Base-by-base conservation (phyloP, 2,329 filamentous ascomycete genomes). In the Periconia digitata region DNA sequence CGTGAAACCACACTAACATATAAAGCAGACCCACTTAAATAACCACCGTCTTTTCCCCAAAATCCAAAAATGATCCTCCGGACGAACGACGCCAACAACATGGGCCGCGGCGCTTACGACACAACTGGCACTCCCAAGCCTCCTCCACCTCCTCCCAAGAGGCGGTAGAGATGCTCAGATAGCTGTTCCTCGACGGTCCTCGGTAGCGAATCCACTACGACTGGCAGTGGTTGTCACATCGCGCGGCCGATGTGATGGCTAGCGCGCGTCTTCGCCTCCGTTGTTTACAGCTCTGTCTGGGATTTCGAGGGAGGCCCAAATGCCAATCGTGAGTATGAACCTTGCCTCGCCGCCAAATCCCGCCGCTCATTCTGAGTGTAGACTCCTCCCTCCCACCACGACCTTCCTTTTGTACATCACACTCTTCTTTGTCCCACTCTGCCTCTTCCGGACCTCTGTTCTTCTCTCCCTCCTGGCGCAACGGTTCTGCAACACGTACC, bases 21-120 rank as follows among this genome's bases (percentile, higher is more conserved):
- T 63, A 66, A 67, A 66, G 45, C 53, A 66, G 59, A 51, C 21
- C 18, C 17, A 56, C 37, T n/a, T n/a, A n/a, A 49, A 51, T 49
- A 52, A 52, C 48, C 50, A 58, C 51, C 51, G 55, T 43, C 50
- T 62, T 68, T 3, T n/a, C 8, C 17, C 3, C 37, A 39, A 32
- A 32, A 32, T 32, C n/a, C n/a, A n/a, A 38, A 51, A 44, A 75
- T 76, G 74, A 75, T 76, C 56, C 58, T 70, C 64, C 67, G 70
- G 66, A 70, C 72, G 51, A 67, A 66, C 47, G 62, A 68, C 53
- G 64, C 69, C 43, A 71, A 60, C 62, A 75, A 75, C 69, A 77
- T 77, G 75, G 74, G 74, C 49, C 74, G 75, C 56, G 75, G 75
- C 51, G 74, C 74, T 51, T 77, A 77, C 64, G 75, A 77, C 59